Percentiles rank a stretch among this genome's conserved stretches.
Evolutionary conservation across 2,329 filamentous ascomycete genomes (phyloP).

Genomic region (Penicillium concentricum): DNA sequence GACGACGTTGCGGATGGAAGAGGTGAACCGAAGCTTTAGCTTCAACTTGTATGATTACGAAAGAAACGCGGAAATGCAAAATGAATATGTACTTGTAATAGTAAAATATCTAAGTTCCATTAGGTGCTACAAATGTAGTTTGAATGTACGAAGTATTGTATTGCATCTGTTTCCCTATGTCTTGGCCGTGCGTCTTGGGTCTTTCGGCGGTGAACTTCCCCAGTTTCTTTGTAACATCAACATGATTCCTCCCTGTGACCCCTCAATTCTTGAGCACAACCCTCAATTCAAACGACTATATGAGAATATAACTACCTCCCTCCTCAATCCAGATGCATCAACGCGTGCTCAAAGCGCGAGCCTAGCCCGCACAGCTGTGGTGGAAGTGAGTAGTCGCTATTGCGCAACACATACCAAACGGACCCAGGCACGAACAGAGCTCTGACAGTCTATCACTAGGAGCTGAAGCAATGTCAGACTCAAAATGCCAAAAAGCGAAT

Average conservation of each 20-base stretch:
- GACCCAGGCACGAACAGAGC: not conserved
- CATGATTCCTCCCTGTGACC: constrained; percentile 47
- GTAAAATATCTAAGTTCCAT: not conserved
- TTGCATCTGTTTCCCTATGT: not conserved
- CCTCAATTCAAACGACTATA: constrained; percentile 45
- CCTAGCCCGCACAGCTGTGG: constrained; percentile 29
- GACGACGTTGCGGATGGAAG: constrained; percentile 13
- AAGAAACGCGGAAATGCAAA: constrained; percentile 38
- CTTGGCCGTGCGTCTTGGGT: not conserved
- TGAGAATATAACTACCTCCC: constrained; percentile 36
- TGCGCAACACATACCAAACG: not conserved
- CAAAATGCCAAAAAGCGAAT: constrained; percentile 35
- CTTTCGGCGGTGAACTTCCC: constrained; percentile 21
- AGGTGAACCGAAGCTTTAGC: constrained; percentile 18
- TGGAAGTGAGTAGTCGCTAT: constrained; percentile 31
- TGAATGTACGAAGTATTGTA: not conserved
- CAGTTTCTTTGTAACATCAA: constrained; percentile 13
- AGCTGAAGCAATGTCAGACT: constrained; percentile 35
- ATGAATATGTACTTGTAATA: constrained; percentile 22
- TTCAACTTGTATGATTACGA: constrained; percentile 40
- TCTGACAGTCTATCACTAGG: constrained; percentile 23
- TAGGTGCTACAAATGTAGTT: not conserved
- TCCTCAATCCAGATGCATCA: constrained; percentile 44
- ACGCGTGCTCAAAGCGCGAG: constrained; percentile 33
- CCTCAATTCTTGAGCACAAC: constrained; percentile 40